phyloP scores from a whole-genome alignment of 1,284 basidiomycete species.

The Spongiforma sp. region DNA sequence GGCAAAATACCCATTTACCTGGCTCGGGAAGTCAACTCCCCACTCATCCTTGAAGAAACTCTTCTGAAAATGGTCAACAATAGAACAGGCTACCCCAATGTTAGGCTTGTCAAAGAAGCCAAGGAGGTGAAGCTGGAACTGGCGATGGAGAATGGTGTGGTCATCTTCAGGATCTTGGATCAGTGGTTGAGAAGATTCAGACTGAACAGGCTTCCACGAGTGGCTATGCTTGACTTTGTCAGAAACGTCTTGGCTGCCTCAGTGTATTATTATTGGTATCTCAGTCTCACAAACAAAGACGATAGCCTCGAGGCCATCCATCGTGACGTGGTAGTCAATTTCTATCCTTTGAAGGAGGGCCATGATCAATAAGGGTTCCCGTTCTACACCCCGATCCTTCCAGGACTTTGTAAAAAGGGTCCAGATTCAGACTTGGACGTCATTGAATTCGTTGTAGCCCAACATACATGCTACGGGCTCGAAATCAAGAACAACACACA shows the following conservation, averaged over 20 bases:
- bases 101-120: not conserved
- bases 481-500: constrained; percentile 27
- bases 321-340: constrained; percentile 14
- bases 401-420: constrained; percentile 9
- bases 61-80: not conserved
- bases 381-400: constrained; percentile 6
- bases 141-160: constrained; percentile 1
- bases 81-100: not conserved
- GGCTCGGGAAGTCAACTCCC: not conserved
- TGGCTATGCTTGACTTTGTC: not conserved
- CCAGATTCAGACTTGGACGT: not conserved
- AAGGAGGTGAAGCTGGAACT: constrained; percentile 15
- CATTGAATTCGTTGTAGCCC: constrained; percentile 26
- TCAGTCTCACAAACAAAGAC: constrained; percentile 16
- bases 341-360: constrained; percentile 13
- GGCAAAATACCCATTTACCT: constrained; percentile 14
- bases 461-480: constrained; percentile 14
- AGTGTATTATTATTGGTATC: constrained; percentile 29
- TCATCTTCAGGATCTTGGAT: constrained; percentile 17
- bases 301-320: not conserved
- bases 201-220: constrained; percentile 5
- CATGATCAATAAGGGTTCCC: constrained; percentile 15
- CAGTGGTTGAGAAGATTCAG: constrained; percentile 12
- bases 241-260: constrained; percentile 8
- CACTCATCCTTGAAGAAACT: constrained; percentile 8